These are phyloP conservation scores for Avicennia marina DNA, from an alignment of 257 asterid species.

Conservation along the genomic window DNA sequence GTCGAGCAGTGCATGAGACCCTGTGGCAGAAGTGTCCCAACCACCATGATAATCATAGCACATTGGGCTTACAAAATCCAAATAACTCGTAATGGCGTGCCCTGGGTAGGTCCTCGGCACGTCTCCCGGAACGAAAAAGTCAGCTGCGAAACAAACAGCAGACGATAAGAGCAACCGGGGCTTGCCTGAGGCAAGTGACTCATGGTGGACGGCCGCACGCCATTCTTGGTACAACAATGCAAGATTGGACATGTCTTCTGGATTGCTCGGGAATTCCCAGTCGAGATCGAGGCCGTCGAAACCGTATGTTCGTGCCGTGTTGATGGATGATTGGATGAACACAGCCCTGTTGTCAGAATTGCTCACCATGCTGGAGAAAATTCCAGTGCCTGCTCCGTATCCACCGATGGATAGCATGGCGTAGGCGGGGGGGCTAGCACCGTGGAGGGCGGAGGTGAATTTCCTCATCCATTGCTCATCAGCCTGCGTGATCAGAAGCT, in stretches of 20 bases:
- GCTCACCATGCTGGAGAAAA: conserved; percentile 32
- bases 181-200: conserved; percentile 19
- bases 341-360: conserved; percentile 31
- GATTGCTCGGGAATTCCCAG: conserved; percentile 46
- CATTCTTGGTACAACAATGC: conserved; percentile 34
- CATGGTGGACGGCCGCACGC: conserved; percentile 21
- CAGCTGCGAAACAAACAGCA: conserved; percentile 38
- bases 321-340: conserved; percentile 49
- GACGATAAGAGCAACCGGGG: conserved; percentile 36
- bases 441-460: conserved; percentile 41
- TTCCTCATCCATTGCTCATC: conserved; percentile 31
- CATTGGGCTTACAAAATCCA: conserved; percentile 40
- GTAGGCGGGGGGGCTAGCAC: conserved; percentile 23
- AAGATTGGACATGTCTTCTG: conserved; percentile 42
- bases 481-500: conserved; percentile 27
- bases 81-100: conserved; percentile 14
- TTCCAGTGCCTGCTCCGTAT: conserved; percentile 20
- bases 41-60: conserved; percentile 37
- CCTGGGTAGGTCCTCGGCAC: conserved; percentile 27
- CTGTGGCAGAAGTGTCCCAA: conserved; percentile 49
- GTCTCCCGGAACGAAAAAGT: conserved; percentile 7
- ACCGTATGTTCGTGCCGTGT: conserved; percentile 28
- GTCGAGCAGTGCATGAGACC: conserved; percentile 42
- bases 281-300: conserved; percentile 62
- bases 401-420: conserved; percentile 58